Evolutionary conservation across 352 stramenopile genomes (phyloP).

Genomic region (Globisporangium spiculum): DNA sequence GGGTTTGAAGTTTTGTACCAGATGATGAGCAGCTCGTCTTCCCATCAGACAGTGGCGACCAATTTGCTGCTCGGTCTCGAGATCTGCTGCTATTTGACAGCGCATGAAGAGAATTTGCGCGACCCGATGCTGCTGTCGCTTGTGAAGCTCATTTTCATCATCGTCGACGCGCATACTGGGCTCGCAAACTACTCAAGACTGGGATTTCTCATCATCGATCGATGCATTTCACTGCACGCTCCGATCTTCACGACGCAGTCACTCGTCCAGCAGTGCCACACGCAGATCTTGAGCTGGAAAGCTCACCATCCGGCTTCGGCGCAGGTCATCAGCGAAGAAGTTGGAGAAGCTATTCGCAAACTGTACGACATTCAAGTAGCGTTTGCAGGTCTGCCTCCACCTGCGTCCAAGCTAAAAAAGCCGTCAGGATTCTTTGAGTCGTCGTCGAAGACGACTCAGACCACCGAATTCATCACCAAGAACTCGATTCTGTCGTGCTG

Average conservation of each 20-base stretch:
- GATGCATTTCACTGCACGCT: conserved; percentile 24
- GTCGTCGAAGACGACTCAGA: neutral
- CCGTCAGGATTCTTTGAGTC: conserved; percentile 2
- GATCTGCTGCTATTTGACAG: conserved; percentile 35
- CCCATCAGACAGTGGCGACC: conserved; percentile 20
- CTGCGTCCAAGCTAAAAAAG: neutral
- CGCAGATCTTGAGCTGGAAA: conserved; percentile 23
- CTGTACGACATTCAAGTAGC: neutral
- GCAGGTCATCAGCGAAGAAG: conserved; percentile 6
- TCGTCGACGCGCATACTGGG: neutral
- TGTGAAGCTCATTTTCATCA: conserved; percentile 32
- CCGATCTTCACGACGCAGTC: conserved; percentile 20
- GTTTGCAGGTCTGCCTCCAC: neutral
- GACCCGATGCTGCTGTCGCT: conserved; percentile 17
- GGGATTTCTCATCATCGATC: conserved; percentile 34
- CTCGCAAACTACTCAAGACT: conserved; percentile 19
- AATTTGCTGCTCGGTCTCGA: conserved; percentile 28
- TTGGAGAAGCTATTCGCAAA: neutral
- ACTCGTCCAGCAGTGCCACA: conserved; percentile 30
- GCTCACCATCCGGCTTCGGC: neutral
- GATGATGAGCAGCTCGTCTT: conserved; percentile 28
- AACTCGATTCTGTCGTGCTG: conserved; percentile 2
- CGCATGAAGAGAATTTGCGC: conserved; percentile 26
- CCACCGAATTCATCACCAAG: conserved; percentile 5
- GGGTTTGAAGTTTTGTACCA: conserved; percentile 29